Evolutionary conservation across 352 stramenopile species (phyloP).

Genomic region (Phytopythium chamaehyphon): DNA sequence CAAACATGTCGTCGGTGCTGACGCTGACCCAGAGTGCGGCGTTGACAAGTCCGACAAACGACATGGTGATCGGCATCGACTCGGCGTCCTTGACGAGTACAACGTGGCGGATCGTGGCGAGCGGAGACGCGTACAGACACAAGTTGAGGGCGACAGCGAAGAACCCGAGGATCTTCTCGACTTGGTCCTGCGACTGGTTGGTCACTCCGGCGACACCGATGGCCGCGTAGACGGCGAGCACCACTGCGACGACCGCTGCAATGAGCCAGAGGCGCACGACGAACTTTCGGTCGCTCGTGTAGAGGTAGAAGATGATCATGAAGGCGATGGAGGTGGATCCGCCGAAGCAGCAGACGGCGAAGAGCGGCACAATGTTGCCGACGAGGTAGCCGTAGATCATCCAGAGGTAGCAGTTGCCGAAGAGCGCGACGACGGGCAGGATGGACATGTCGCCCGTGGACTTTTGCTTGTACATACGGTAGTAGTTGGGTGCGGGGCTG

Average conservation of each 20-base stretch:
- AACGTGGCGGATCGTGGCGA: slow-evolving; percentile 19
- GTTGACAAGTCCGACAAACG: slow-evolving; percentile 18
- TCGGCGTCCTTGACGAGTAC: slow-evolving; percentile 13
- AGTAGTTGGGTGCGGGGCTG: slow-evolving; percentile 27
- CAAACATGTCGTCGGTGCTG: slow-evolving; percentile 22
- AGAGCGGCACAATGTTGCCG: slow-evolving; percentile 26
- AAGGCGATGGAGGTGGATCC: slow-evolving; percentile 19
- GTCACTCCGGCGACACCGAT: slow-evolving; percentile 20
- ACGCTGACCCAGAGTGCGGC: slow-evolving; percentile 17
- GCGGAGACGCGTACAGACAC: slow-evolving; percentile 24
- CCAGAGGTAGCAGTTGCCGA: slow-evolving; percentile 33
- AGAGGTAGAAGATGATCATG: slow-evolving; percentile 24
- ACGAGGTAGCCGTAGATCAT: slow-evolving; percentile 36
- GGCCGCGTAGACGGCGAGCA: slow-evolving; percentile 22
- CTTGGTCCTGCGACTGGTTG: slow-evolving; percentile 17
- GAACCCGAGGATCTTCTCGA: slow-evolving; percentile 21
- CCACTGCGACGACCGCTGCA: slow-evolving; percentile 9
- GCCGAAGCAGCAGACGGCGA: slow-evolving; percentile 25
- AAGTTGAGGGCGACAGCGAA: slow-evolving; percentile 21
- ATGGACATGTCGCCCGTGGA: slow-evolving; percentile 26
- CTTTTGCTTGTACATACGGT: slow-evolving; percentile 23
- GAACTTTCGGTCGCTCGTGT: slow-evolving; percentile 16
- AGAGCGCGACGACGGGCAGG: slow-evolving; percentile 24
- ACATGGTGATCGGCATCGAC: slow-evolving; percentile 25
- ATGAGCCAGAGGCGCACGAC: slow-evolving; percentile 18